A percentile compares a stretch with the other conserved stretches of the same genome.
These are phyloP conservation scores for Macrocybe gigantea DNA, from an alignment of 768 basidiomycete genomes.

Conservation along the genomic window DNA sequence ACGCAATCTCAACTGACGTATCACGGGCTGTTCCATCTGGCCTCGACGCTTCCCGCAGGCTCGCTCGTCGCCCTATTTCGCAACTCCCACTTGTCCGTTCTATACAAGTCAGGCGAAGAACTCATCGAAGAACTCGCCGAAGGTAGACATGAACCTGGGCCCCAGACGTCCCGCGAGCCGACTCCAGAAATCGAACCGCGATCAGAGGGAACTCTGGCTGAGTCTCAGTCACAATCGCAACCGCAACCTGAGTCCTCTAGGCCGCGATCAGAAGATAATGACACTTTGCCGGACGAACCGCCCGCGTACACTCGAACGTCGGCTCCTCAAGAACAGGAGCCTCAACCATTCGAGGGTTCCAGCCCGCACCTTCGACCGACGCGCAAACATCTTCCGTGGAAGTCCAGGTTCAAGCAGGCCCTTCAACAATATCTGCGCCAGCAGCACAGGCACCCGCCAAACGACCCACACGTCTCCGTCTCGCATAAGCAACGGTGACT, in stretches of 20 bases:
- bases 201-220: neutral
- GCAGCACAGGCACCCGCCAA: neutral
- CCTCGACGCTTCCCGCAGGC: constrained; percentile 49
- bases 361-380: constrained; percentile 10
- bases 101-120: constrained; percentile 51
- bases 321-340: no score
- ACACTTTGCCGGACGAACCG: neutral
- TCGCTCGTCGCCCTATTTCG: constrained; percentile 83
- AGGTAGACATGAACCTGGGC: neutral
- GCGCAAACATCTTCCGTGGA: neutral
- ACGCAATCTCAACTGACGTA: constrained; percentile 85
- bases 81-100: constrained; percentile 83
- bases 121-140: neutral
- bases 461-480: neutral
- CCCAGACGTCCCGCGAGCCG: no score
- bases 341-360: neutral
- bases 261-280: neutral
- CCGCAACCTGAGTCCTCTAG: neutral
- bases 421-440: neutral
- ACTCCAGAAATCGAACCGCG: neutral
- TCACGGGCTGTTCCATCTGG: constrained; percentile 78
- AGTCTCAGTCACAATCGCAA: neutral
- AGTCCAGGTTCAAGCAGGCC: neutral
- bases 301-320: constrained; percentile 4
- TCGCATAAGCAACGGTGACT: constrained; percentile 6